These are phyloP conservation scores for Fonsecaea nubica DNA, from an alignment of 2,329 filamentous ascomycete species.

Conservation along the genomic window DNA sequence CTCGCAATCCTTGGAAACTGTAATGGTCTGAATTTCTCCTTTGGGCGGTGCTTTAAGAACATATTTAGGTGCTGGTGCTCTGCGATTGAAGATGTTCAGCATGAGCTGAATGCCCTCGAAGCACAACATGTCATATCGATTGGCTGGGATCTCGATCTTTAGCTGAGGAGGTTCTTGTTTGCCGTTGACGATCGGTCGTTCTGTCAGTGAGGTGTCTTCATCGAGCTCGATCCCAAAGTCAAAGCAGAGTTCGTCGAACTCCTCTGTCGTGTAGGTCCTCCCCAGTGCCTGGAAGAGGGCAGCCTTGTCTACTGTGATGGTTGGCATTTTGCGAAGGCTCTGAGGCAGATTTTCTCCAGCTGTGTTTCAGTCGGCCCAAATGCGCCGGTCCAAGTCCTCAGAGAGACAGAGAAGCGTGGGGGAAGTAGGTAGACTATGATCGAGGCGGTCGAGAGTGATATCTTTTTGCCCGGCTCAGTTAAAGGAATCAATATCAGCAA, in stretches of 20 bases:
- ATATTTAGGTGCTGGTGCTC: slow-evolving; percentile 78
- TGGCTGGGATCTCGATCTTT: slow-evolving; percentile 97
- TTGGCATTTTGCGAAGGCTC: slow-evolving; percentile 74
- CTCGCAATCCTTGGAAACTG: slow-evolving; percentile 75
- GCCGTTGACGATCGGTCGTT: slow-evolving; percentile 75
- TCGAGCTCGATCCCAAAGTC: slow-evolving; percentile 97
- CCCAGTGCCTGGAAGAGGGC: slow-evolving; percentile 92
- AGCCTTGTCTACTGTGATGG: slow-evolving; percentile 95
- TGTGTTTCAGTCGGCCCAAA: background rate
- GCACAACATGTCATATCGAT: slow-evolving; percentile 91
- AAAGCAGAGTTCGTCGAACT: slow-evolving; percentile 98
- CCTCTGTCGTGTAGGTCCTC: slow-evolving; percentile 85
- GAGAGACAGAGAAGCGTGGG: background rate
- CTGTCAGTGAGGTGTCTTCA: slow-evolving; percentile 83
- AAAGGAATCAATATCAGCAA: slow-evolving; percentile 2
- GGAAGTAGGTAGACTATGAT: background rate
- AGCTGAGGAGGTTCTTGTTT: slow-evolving; percentile 87
- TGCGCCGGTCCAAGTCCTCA: background rate
- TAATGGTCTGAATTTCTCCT: slow-evolving; percentile 79
- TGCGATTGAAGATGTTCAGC: slow-evolving; percentile 91
- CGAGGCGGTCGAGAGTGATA: background rate
- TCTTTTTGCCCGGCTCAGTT: background rate
- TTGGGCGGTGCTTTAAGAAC: slow-evolving; percentile 72
- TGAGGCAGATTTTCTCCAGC: background rate
- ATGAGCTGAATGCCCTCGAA: slow-evolving; percentile 96